Conservation (phyloP, 2,329 filamentous ascomycete species). For the Dactylellina cionopaga region DNA sequence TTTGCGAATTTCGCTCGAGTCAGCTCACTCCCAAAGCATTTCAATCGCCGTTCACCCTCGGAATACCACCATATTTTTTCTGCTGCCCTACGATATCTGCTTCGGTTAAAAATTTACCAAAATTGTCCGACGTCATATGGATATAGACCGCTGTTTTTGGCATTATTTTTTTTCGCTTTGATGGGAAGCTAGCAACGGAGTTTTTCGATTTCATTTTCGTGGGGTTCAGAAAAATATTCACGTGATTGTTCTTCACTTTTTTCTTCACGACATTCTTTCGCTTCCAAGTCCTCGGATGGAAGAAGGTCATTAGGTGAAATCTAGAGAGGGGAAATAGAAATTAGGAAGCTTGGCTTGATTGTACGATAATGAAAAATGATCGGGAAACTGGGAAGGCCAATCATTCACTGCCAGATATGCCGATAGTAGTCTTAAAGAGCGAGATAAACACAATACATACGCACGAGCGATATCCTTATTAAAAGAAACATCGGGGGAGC, state of each 20-base stretch:
- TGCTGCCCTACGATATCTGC: slow-evolving; percentile 9
- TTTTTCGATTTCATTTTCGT: slow-evolving; percentile 7
- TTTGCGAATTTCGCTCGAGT: too few relatives aligned
- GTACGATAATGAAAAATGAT: slow-evolving; percentile 32
- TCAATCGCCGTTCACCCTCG: not conserved
- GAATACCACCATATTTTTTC: not conserved
- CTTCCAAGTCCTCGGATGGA: slow-evolving; percentile 17
- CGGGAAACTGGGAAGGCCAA: slow-evolving; percentile 13
- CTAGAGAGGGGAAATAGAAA: not conserved
- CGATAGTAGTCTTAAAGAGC: not conserved
- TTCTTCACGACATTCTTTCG: not conserved
- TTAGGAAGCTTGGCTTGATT: slow-evolving; percentile 17
- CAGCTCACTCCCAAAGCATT: not conserved
- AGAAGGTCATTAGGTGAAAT: not conserved
- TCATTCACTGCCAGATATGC: slow-evolving; percentile 17
- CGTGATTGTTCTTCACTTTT: slow-evolving; percentile 12
- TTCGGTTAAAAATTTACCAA: not conserved
- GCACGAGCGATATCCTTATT: too few relatives aligned
- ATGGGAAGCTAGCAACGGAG: slow-evolving; percentile 19
- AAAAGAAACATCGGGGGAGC: not conserved
- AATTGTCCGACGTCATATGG: slow-evolving; percentile 22
- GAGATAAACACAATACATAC: too few relatives aligned
- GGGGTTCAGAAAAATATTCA: slow-evolving; percentile 13
- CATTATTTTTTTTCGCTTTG: slow-evolving; percentile 8
- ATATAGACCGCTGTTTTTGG: slow-evolving; percentile 29